Percentiles rank a stretch among this genome's conserved stretches.
Conservation (phyloP, 2,329 filamentous ascomycete genomes). For the Nannizzia gypsea region DNA sequence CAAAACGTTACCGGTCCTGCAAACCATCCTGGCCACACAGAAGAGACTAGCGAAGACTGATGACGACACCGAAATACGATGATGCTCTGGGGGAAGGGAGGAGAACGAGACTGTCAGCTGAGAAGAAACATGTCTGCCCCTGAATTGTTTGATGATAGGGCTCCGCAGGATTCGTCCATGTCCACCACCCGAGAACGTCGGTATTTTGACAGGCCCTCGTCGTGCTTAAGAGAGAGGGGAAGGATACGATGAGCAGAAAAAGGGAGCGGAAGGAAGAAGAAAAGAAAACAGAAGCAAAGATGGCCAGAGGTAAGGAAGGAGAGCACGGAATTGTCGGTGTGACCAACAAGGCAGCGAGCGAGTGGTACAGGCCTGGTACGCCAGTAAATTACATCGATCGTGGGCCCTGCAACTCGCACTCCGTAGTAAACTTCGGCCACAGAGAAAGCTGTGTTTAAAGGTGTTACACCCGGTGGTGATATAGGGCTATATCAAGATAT, state of each 20-base stretch:
- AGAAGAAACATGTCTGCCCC: slow-evolving; percentile 1
- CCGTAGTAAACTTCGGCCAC: not conserved
- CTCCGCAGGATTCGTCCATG: not conserved
- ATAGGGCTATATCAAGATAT: not conserved
- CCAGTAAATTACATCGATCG: not conserved
- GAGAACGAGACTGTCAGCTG: not conserved
- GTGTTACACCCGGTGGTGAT: not conserved
- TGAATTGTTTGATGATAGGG: not conserved
- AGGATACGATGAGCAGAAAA: not conserved
- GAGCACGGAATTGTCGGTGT: slow-evolving; percentile 1
- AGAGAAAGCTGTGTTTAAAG: not conserved
- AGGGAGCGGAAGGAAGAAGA: not conserved
- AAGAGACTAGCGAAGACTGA: not conserved
- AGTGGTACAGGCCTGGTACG: slow-evolving; percentile 2
- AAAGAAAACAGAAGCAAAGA: not conserved
- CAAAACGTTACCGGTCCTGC: not conserved
- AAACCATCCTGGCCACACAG: not conserved
- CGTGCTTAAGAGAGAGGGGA: not conserved
- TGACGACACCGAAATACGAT: not conserved
- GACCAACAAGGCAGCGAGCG: not conserved
- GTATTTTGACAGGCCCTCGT: not conserved
- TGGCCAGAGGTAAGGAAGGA: not conserved
- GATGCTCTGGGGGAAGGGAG: not conserved
- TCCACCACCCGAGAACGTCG: not conserved
- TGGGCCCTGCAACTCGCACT: not conserved